A percentile compares a stretch with the other conserved stretches of the same genome.
Conservation (phyloP, 306 rosid genomes). For the Acacia acuminata region DNA sequence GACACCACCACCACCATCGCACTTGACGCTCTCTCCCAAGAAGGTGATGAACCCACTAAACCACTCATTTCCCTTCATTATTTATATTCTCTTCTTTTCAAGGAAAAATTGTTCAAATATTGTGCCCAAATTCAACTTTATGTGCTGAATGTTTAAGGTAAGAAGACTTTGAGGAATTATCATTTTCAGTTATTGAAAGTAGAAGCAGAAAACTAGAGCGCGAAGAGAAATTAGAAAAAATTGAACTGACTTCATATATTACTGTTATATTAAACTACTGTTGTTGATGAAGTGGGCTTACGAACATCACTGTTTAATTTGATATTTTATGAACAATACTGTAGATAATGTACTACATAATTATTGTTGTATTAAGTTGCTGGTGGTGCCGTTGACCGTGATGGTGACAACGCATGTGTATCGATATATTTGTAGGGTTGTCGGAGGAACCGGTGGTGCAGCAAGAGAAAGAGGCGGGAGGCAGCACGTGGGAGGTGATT, state of each 20-base stretch:
- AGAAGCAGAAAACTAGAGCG: not conserved
- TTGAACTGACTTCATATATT: not conserved
- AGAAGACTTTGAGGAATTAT: not conserved
- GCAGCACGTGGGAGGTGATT: constrained; percentile 56
- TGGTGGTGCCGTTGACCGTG: not conserved
- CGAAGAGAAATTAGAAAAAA: not conserved
- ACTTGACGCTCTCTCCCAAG: constrained; percentile 86
- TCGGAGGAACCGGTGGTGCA: constrained; percentile 97
- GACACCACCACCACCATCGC: constrained; percentile 61
- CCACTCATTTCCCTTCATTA: not conserved
- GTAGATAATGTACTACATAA: not conserved
- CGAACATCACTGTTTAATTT: not conserved
- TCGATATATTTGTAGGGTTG: constrained; percentile 44
- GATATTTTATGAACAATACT: not conserved
- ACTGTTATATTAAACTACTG: constrained; percentile 59
- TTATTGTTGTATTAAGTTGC: not conserved
- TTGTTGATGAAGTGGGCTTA: constrained; percentile 25
- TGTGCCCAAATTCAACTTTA: not conserved
- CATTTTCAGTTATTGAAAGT: not conserved
- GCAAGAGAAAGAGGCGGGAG: constrained; percentile 75
- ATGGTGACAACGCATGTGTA: not conserved
- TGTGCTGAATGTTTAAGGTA: not conserved
- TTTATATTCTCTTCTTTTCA: not conserved
- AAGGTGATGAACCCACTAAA: constrained; percentile 49
- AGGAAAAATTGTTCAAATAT: not conserved